A percentile compares a stretch with the other conserved stretches of the same genome.
Conservation (phyloP, 805 yeast species). For the Pichia phayaonensis region DNA sequence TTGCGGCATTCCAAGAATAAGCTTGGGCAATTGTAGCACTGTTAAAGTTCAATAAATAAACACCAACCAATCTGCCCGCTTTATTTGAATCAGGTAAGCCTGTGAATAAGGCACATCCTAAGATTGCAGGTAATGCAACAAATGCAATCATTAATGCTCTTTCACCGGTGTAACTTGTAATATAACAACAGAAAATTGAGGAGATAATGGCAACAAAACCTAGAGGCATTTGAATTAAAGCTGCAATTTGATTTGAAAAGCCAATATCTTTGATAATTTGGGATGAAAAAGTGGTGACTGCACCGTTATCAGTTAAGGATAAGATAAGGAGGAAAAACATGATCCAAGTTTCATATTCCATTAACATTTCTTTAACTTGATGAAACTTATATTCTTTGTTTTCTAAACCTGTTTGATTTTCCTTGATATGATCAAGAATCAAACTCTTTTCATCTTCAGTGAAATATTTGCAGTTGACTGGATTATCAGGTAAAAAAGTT, state of each 20-base stretch:
- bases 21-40: slow-evolving; percentile 16
- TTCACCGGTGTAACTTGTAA: slow-evolving; percentile 37
- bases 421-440: slow-evolving; percentile 20
- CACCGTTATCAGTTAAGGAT: slow-evolving; percentile 27
- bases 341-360: slow-evolving; percentile 21
- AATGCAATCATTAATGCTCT: slow-evolving; percentile 11
- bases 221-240: slow-evolving; percentile 27
- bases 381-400: slow-evolving; percentile 23
- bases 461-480: slow-evolving; percentile 22
- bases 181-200: slow-evolving; percentile 11
- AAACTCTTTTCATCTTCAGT: slow-evolving; percentile 29
- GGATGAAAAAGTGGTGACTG: slow-evolving; percentile 18
- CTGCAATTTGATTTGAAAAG: slow-evolving; percentile 24
- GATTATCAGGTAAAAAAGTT: slow-evolving; percentile 24
- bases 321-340: slow-evolving; percentile 16
- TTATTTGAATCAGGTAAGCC: slow-evolving; percentile 21
- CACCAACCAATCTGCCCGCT: slow-evolving; percentile 25
- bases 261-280: slow-evolving; percentile 25
- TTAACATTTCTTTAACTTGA: slow-evolving; percentile 21
- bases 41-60: slow-evolving; percentile 24
- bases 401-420: slow-evolving; percentile 27
- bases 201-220: slow-evolving; percentile 28
- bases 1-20: slow-evolving; percentile 27
- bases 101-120: slow-evolving; percentile 21
- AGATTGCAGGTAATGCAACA: slow-evolving; percentile 11